A percentile compares a stretch with the other conserved stretches of the same genome.
Evolutionary conservation across 2,329 filamentous ascomycete species (phyloP).

Genomic region (Talaromyces atroroseus): DNA sequence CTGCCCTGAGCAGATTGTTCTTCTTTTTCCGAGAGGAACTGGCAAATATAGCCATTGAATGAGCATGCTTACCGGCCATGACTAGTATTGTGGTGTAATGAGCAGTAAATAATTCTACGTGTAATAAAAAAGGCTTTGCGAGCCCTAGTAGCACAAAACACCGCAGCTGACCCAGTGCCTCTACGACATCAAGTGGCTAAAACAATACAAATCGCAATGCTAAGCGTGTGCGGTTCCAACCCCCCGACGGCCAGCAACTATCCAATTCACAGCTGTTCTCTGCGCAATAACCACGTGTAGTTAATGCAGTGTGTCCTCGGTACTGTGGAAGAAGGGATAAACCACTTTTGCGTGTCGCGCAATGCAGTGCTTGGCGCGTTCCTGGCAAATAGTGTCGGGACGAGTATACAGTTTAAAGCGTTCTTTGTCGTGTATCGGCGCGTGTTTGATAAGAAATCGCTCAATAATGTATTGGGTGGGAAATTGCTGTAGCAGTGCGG

Average conservation of each 20-base stretch:
- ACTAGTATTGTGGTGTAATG: slow-evolving; percentile 25
- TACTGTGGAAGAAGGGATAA: neutral
- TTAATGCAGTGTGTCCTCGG: slow-evolving; percentile 14
- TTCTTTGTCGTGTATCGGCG: neutral
- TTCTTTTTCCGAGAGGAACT: neutral
- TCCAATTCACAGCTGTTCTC: slow-evolving; percentile 22
- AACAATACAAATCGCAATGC: slow-evolving; percentile 34
- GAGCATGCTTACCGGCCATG: slow-evolving; percentile 59
- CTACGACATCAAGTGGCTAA: slow-evolving; percentile 38
- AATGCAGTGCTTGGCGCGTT: slow-evolving; percentile 4
- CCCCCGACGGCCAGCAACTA: slow-evolving; percentile 23
- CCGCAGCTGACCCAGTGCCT: slow-evolving; percentile 27
- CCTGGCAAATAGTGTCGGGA: neutral
- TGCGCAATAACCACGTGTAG: slow-evolving; percentile 15
- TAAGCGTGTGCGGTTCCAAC: slow-evolving; percentile 18
- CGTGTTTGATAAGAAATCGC: neutral
- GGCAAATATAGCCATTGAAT: slow-evolving; percentile 37
- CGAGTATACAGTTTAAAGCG: neutral
- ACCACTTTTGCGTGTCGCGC: slow-evolving; percentile 3
- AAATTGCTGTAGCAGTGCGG: neutral
- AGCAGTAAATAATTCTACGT: slow-evolving; percentile 31
- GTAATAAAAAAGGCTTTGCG: slow-evolving; percentile 14
- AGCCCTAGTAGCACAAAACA: slow-evolving; percentile 15
- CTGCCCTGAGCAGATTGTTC: neutral
- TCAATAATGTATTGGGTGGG: neutral